phyloP scores from a whole-genome alignment of 805 yeast genomes.

The Monosporozyma servazzii region DNA sequence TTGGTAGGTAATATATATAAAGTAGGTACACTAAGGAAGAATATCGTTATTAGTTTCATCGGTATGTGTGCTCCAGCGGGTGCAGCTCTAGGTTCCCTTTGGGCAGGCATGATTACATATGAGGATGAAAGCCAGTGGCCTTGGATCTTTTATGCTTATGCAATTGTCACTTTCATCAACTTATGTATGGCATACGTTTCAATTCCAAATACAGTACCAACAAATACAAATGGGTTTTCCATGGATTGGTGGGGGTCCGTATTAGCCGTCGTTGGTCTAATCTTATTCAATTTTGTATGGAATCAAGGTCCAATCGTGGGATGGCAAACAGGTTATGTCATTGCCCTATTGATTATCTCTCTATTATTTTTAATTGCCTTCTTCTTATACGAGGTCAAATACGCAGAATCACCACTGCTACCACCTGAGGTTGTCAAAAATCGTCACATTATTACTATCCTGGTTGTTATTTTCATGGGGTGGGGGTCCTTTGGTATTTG shows the following conservation, averaged over 20 bases:
- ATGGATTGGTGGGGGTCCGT: conserved; percentile 47
- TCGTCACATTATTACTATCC: conserved; percentile 38
- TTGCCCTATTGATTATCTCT: conserved; percentile 47
- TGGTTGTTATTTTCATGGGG: conserved; percentile 47
- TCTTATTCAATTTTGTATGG: conserved; percentile 59
- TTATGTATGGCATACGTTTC: conserved; percentile 15
- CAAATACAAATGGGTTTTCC: conserved; percentile 14
- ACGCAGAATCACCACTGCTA: conserved; percentile 42
- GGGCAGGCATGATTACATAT: conserved; percentile 38
- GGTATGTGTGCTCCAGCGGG: conserved; percentile 58
- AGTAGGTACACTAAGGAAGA: conserved; percentile 36
- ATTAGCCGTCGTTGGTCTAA: conserved; percentile 50
- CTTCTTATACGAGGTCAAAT: conserved; percentile 38
- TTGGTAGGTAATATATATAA: conserved; percentile 40
- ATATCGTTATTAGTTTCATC: conserved; percentile 43
- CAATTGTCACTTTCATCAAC: conserved; percentile 14
- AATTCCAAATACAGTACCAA: conserved; percentile 26
- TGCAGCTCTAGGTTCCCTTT: conserved; percentile 43
- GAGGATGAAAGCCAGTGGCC: conserved; percentile 17
- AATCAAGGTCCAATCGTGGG: conserved; percentile 70
- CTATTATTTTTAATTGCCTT: conserved; percentile 38
- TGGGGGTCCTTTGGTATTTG: conserved; percentile 77
- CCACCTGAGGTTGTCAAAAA: conserved; percentile 42
- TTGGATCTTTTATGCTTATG: conserved; percentile 25
- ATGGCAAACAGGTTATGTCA: conserved; percentile 54